phyloP scores from a whole-genome alignment of 768 basidiomycete genomes.

The Trichaptum fuscoviolaceum region DNA sequence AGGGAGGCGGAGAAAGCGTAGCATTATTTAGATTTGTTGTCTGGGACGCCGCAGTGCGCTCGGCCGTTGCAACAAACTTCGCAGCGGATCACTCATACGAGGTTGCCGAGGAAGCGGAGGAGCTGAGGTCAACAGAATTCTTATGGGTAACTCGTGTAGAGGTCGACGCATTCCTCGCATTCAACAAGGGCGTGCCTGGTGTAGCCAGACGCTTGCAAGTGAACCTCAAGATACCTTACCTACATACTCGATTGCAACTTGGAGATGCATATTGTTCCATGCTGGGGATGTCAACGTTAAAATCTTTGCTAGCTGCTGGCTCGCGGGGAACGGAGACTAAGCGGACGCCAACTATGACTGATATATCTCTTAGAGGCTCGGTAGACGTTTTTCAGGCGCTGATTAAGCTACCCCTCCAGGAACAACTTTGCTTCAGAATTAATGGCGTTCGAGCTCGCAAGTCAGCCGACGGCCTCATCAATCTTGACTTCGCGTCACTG shows the following conservation, averaged over 20 bases:
- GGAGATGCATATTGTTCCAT: constrained; percentile 67
- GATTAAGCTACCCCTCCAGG: constrained; percentile 7
- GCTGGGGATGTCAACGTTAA: constrained; percentile 52
- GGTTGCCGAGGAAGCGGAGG: constrained; percentile 44
- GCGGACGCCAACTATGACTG: neutral
- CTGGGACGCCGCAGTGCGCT: constrained; percentile 48
- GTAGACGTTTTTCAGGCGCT: constrained; percentile 15
- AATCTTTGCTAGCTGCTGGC: constrained; percentile 14
- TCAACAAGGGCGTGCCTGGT: neutral
- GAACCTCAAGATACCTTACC: constrained; percentile 13
- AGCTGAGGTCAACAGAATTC: constrained; percentile 37
- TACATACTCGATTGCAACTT: constrained; percentile 38
- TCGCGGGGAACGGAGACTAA: neutral
- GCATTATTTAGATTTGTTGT: constrained; percentile 40
- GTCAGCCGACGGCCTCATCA: constrained; percentile 19
- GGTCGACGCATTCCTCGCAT: constrained; percentile 23
- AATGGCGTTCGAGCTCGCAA: constrained; percentile 30
- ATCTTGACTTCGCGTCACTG: constrained; percentile 35
- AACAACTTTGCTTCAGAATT: constrained; percentile 25
- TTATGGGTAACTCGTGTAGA: constrained; percentile 33
- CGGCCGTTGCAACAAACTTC: constrained; percentile 60
- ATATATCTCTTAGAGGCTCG: constrained; percentile 8
- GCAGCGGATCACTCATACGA: constrained; percentile 63
- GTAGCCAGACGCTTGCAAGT: neutral
- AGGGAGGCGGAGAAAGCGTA: constrained; percentile 25